Evolutionary conservation across 1,284 basidiomycete genomes (phyloP), one percentile per base, ranked within the genome.

Genomic region (Malassezia vespertilionis): DNA sequence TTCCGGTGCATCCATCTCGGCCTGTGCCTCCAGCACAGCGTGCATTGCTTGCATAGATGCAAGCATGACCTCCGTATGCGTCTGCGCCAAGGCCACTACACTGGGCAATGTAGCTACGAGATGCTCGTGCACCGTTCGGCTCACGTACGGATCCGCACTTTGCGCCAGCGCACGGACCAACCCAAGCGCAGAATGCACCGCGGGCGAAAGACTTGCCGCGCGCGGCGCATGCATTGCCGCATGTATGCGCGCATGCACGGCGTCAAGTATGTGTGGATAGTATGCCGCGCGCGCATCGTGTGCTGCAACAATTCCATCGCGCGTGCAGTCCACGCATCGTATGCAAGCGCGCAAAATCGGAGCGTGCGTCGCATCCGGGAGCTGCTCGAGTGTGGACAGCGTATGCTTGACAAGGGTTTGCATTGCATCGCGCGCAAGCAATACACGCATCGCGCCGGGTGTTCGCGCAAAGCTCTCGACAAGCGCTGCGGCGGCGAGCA

Each of bases 281-380:
- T 57, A 40, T 45, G 46, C 22, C 42, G 49, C 11, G 46, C 38
- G 26, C 34, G 37, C 31, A 12, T 44, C n/a, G 37, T 38, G 11
- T 34, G 37, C 39, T 50, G 49, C n/a, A 28, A 32, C 35, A 12
- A 22, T 21, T 10, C 40, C 17, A 42, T 56, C 27, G 45, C 53
- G 45, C 54, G 46, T 57, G 23, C 53, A 53, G 42, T 63, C 58
- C 44, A 65, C 56, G 47, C 62, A 65, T 40, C 56, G 54, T 9
- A 68, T 58, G 6, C 61, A 39, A 2, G 60, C 60, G 10, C 57
- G 51, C 15, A 65, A 44, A 9, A 68, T 45, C 5, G 53, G 45
- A 12, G 57, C 60, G 37, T 66, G 61, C 11, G 60, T 61, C 44
- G 53, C 53, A 33, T 53, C 63, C 0, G 63, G 63, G 2, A 68